Evolutionary conservation across 768 basidiomycete genomes (phyloP), one percentile per base, ranked within the genome.

Genomic region (Tulasnella sp.): DNA sequence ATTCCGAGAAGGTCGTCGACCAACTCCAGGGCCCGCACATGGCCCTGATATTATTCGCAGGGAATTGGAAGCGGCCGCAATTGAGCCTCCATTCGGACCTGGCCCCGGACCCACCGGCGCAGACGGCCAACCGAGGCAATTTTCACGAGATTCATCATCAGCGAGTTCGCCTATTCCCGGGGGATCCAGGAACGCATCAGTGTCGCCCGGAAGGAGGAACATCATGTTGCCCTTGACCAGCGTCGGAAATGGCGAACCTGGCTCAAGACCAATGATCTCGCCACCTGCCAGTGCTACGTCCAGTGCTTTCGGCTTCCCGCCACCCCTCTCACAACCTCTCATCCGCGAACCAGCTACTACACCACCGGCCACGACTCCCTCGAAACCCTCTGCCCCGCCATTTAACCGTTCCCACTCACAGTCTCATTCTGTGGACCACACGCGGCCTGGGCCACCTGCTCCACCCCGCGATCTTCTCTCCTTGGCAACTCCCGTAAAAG

Each of bases 1-100:
- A 0, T 88, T 96, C 81, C 90, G 96, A n/a, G 97, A 98, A 82
- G 96, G 97, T 5, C 88, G 93, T 29, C 89, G 87, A 79, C 96
- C 97, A 12, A 84, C 85, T 1, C 88, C 96, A 1, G 97, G 94
- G 1, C 92, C 93, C 76, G 89, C 92, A 68, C 89, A 87, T 72
- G 85, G 82, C 3, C 71, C 76, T 0, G 77, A 74, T 7, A 75
- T 37, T 25, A 69, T 69, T 37, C 68, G 68, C 34, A 69, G 68
- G 39, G 68, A 40, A 37, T 12, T 74, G n/a, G 39, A 67, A 72
- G 39, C 58, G 52, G 69, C 67, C 42, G n/a, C 25, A 34, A 40
- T 74, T 14, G 68, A 82, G 79, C 81, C 25, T 76, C 80, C 9
- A 76, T 80, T 37, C 68, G 68, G 39, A 12, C 68, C 68, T 37